Base-by-base conservation (phyloP, 108 stramenopile genomes). In the Skeletonema grethae region DNA sequence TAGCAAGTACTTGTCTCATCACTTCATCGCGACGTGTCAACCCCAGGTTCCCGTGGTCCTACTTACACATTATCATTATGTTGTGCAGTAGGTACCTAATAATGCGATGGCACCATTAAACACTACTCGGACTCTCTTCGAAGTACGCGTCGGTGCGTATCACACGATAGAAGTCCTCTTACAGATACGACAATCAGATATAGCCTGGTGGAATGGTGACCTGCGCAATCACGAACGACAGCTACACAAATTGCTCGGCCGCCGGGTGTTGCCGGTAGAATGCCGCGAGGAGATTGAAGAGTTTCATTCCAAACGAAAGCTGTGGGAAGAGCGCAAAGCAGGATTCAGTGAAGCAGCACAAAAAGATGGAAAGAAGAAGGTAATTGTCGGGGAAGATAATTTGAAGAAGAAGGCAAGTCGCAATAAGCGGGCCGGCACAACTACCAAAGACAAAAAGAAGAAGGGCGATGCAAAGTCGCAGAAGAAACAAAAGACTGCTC, bases 161-260 rank as follows among this genome's bases (percentile, higher is more conserved):
- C 84, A 82, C 53, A 79, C 82, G 43, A 66, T 82, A 24, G 84
- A 85, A 70, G 77, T 82, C 16, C 60, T 85, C 7, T 38, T 82
- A 15, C 78, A 85, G 45, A 68, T 85, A n/a, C 67, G 81, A 13
- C 67, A 56, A 39, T 20, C 28, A 22, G 84, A 85, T 67, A 36
- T 79, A 43, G 3, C 41, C 2, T 85, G 81, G 84, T 85, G 80
- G 80, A 69, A 78, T 32, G 35, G 76, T 18, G 30, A 77, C 48
- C 45, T 72, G 5, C 20, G 22, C 24, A 16, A 46, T 18, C 66
- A 79, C 62, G 75, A 82, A 45, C 46, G 67, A 24, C 73, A 85
- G 67, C 78, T 85, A 29, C 59, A 78, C 48, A 77, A 82, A 43
- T 62, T 84, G 22, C 63, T 86, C 8, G 73, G 75, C 20, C 75